Evolutionary conservation across 768 basidiomycete species (phyloP), one percentile per base, ranked within the genome.

Genomic region (Xerocomus brunneocitrinus): DNA sequence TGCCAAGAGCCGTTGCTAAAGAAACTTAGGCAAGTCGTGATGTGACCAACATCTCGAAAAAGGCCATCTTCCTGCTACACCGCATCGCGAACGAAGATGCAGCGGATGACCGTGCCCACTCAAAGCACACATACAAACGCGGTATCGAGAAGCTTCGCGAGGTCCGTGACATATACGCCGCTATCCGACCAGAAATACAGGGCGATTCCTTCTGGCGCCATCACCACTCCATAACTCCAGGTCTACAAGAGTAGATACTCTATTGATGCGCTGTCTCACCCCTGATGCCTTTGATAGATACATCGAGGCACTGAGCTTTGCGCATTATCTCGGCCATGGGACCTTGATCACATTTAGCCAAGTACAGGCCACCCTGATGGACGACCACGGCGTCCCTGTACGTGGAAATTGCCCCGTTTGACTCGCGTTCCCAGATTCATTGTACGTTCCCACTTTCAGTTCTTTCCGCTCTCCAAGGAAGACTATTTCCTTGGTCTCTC

Each of bases 401-500:
- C 66, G 87, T 76, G 47, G 36, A 45, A 27, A 28, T 35, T 32
- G 1, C 44, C 40, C 28, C 56, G 41, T 50, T 50, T 52, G 42
- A 50, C 35, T 32, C n/a, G 9, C 49, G n/a, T 31, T 31, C 38
- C 38, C 48, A 13, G 49, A 13, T 54, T 58, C 45, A 53, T 50
- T 19, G 52, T 31, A 32, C 1, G 4, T 13, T n/a, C 52, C 52
- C 43, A 41, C 31, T 19, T 36, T 42, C 67, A 95, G 94, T 88
- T 80, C 58, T 87, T 94, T 60, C 81, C 84, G 4, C 66, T 95
- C 31, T 78, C 91, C 8, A 66, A 82, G 32, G 83, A 87, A 38
- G 95, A 98, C 65, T 98, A 97, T 65, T 74, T 98, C 13, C 81
- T 98, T 3, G 97, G 97, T 5, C 72, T 98, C 28, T 90, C 91